Evolutionary conservation across 441 rosid species (phyloP).

Genomic region (Melianthus villosus): DNA sequence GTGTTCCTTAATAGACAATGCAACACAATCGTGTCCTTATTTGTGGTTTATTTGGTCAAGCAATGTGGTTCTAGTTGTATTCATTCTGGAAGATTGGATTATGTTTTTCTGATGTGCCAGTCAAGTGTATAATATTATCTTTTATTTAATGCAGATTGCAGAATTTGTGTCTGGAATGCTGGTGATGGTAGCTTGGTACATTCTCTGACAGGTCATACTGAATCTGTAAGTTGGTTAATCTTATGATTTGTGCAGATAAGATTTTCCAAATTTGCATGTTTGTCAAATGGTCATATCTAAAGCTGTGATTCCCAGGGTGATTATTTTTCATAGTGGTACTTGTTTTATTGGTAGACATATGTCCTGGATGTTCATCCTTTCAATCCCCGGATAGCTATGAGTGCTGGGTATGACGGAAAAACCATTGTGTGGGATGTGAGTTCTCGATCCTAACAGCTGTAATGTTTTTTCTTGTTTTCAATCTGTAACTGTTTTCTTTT

Average conservation of each 20-base stretch:
- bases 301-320: no score
- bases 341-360: conserved; percentile 52
- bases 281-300: no score
- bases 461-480: conserved; percentile 5
- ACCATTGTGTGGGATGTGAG: conserved; percentile 99
- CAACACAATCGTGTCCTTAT: no score
- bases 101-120: no score
- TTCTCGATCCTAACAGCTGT: conserved; percentile 20
- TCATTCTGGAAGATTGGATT: no score
- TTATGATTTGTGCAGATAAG: no score
- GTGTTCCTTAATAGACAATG: no score
- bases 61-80: no score
- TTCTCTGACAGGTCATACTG: conserved; percentile 90
- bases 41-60: no score
- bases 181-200: conserved; percentile 94
- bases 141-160: conserved; percentile 66
- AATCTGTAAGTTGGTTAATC: conserved; percentile 71
- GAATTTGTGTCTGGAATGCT: conserved; percentile 99
- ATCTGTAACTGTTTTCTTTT: conserved; percentile 11
- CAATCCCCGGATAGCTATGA: conserved; percentile 98
- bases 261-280: no score
- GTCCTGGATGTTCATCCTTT: conserved; percentile 98
- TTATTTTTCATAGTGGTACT: no score
- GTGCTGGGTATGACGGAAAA: conserved; percentile 98
- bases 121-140: neutral